These are phyloP conservation scores for Pisolithus microcarpus DNA, from an alignment of 768 basidiomycete species.

Conservation along the genomic window DNA sequence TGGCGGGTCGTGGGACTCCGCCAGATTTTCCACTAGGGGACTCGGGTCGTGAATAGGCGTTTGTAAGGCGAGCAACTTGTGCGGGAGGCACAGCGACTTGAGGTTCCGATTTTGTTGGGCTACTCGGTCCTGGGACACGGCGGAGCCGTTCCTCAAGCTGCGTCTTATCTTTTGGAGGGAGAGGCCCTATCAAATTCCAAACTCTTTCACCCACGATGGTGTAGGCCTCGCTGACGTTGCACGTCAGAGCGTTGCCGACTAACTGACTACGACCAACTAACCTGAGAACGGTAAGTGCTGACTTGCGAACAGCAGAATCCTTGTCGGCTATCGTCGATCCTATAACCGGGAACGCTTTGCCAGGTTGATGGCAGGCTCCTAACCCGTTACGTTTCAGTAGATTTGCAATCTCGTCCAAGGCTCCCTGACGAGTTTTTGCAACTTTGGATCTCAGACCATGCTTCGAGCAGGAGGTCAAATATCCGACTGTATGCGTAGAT, in stretches of 20 bases:
- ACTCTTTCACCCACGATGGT: slow-evolving; percentile 78
- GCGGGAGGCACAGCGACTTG: slow-evolving; percentile 37
- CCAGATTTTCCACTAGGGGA: slow-evolving; percentile 40
- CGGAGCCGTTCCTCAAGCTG: slow-evolving; percentile 87
- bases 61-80: slow-evolving; percentile 49
- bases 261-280: slow-evolving; percentile 27
- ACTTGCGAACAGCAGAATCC: slow-evolving; percentile 83
- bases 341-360: slow-evolving; percentile 70
- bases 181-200: slow-evolving; percentile 67
- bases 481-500: slow-evolving; percentile 92
- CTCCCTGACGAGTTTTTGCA: slow-evolving; percentile 83
- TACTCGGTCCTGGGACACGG: slow-evolving; percentile 64
- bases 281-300: slow-evolving; percentile 79
- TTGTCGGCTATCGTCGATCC: slow-evolving; percentile 82
- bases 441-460: slow-evolving; percentile 87
- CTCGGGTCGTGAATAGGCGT: slow-evolving; percentile 38
- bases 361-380: slow-evolving; percentile 65
- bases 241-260: slow-evolving; percentile 4
- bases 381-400: slow-evolving; percentile 80
- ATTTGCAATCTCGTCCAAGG: slow-evolving; percentile 72
- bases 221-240: slow-evolving; percentile 62
- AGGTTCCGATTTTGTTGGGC: slow-evolving; percentile 33
- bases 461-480: slow-evolving; percentile 80
- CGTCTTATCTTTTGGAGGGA: slow-evolving; percentile 84
- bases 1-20: slow-evolving; percentile 41